These are phyloP conservation scores for Mychonastes homosphaera DNA, from an alignment of 139 green algal genomes.

Conservation along the genomic window DNA sequence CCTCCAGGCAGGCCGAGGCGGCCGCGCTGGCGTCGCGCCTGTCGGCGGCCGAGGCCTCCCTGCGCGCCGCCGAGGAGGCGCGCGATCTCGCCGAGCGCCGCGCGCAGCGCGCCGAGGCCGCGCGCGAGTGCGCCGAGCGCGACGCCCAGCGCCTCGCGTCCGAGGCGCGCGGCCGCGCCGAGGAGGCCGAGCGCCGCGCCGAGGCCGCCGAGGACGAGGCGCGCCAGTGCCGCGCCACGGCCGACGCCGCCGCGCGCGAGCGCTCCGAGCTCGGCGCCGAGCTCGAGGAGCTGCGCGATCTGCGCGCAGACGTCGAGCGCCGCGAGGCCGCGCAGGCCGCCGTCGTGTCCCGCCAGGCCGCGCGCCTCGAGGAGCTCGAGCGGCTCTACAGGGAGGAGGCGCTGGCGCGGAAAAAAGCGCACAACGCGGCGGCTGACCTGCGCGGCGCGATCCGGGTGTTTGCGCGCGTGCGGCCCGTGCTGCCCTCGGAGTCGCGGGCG, in stretches of 20 bases:
- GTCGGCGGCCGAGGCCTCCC: too few species aligned
- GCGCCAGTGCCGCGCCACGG: slow-evolving; percentile 21
- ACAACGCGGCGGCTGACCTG: slow-evolving; percentile 89
- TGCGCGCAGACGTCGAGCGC: slow-evolving; percentile 81
- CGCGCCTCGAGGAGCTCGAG: slow-evolving; percentile 88
- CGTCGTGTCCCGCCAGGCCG: slow-evolving; percentile 57
- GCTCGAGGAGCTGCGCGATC: slow-evolving; percentile 85
- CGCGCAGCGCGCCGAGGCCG: too few species aligned
- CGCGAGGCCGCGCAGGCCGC: slow-evolving; percentile 77
- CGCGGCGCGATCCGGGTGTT: slow-evolving; percentile 97
- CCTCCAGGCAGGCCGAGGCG: too few species aligned
- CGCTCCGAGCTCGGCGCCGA: slow-evolving; percentile 37
- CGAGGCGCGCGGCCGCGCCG: too few species aligned
- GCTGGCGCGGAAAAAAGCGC: slow-evolving; percentile 61
- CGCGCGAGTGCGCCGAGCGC: too few species aligned
- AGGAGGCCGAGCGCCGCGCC: too few species aligned
- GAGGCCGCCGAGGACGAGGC: too few species aligned
- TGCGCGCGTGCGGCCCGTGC: slow-evolving; percentile 75
- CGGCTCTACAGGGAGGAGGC: slow-evolving; percentile 82
- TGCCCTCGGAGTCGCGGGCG: slow-evolving; percentile 53
- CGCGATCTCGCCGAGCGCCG: too few species aligned
- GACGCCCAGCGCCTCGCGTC: too few species aligned
- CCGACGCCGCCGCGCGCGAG: slow-evolving; percentile 19
- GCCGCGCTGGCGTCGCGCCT: too few species aligned
- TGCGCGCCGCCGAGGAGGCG: too few species aligned